These are phyloP conservation scores for Elaeis oleifera DNA, from an alignment of 202 grass and related monocot species.

Conservation along the genomic window DNA sequence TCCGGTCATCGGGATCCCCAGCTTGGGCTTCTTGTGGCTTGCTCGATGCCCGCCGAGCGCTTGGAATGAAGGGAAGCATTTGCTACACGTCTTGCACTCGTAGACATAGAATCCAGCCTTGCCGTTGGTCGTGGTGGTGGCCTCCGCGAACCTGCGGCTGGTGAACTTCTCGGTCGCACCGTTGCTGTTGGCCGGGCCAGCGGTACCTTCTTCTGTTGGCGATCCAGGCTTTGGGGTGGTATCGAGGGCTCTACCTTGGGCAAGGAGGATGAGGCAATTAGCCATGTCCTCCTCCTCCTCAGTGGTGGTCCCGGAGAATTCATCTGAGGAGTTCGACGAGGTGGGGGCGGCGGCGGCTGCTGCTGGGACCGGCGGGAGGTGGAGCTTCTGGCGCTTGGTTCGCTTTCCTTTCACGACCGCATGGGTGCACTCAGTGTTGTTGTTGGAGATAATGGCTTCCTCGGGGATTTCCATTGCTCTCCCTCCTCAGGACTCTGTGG, in stretches of 20 bases:
- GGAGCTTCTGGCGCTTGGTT: conserved; percentile 30
- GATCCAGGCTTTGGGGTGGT: not conserved
- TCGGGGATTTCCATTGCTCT: conserved; percentile 2
- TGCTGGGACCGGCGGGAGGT: not conserved
- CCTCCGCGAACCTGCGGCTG: conserved; percentile 23
- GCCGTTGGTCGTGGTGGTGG: conserved; percentile 7
- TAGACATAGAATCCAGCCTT: conserved; percentile 39
- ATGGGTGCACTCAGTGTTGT: not conserved
- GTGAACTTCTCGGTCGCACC: conserved; percentile 33
- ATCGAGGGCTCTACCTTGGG: not conserved
- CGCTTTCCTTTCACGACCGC: conserved; percentile 5
- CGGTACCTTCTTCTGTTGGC: not conserved
- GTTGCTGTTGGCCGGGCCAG: not conserved
- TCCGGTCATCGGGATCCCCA: too few relatives aligned
- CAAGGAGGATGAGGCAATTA: conserved; percentile 17
- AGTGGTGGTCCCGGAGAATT: conserved; percentile 5
- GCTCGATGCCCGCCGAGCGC: conserved; percentile 93
- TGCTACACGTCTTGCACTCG: conserved; percentile 96
- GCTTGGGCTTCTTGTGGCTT: conserved; percentile 89
- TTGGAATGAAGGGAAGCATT: conserved; percentile 81
- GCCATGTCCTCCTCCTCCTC: conserved; percentile 22
- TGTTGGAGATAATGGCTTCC: conserved; percentile 5
- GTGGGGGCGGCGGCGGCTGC: not conserved
- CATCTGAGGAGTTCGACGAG: conserved; percentile 1
- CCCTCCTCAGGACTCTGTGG: conserved; percentile 2